Conservation (phyloP, 1,139 yeast genomes). For the Sugiyamaella japonica region DNA sequence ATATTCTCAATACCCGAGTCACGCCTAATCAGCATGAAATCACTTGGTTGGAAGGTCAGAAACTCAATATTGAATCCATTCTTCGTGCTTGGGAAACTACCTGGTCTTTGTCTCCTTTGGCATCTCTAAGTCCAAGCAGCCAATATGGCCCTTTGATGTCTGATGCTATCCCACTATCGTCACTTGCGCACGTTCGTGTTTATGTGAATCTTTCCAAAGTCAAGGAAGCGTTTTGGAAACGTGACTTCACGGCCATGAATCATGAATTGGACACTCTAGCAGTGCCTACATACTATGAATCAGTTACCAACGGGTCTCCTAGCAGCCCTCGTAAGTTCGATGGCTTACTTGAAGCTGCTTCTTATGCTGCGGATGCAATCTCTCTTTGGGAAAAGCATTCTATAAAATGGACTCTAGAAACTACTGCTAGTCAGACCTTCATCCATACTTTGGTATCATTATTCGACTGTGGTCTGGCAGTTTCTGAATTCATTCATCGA, state of each 20-base stretch:
- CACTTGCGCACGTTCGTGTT: conserved; percentile 43
- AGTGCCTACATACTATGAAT: conserved; percentile 26
- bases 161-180: conserved; percentile 44
- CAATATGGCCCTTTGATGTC: conserved; percentile 44
- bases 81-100: conserved; percentile 45
- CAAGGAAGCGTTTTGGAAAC: conserved; percentile 41
- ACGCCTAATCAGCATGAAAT: conserved; percentile 22
- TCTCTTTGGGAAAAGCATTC: conserved; percentile 45
- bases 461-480: conserved; percentile 42
- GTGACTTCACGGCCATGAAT: conserved; percentile 42
- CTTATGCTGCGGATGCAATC: conserved; percentile 43
- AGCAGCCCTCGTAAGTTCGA: conserved; percentile 30
- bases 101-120: conserved; percentile 43
- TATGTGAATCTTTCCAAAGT: conserved; percentile 38
- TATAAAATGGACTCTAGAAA: conserved; percentile 38
- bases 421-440: conserved; percentile 40
- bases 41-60: conserved; percentile 33
- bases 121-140: conserved; percentile 41
- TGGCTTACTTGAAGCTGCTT: conserved; percentile 41
- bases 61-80: conserved; percentile 32
- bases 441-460: conserved; percentile 41
- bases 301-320: conserved; percentile 18
- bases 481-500: conserved; percentile 40
- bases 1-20: conserved; percentile 8
- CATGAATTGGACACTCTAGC: conserved; percentile 35